Percentiles rank a stretch among this genome's conserved stretches.
Conservation (phyloP, 1,139 yeast species). For the Pichia sp. region DNA sequence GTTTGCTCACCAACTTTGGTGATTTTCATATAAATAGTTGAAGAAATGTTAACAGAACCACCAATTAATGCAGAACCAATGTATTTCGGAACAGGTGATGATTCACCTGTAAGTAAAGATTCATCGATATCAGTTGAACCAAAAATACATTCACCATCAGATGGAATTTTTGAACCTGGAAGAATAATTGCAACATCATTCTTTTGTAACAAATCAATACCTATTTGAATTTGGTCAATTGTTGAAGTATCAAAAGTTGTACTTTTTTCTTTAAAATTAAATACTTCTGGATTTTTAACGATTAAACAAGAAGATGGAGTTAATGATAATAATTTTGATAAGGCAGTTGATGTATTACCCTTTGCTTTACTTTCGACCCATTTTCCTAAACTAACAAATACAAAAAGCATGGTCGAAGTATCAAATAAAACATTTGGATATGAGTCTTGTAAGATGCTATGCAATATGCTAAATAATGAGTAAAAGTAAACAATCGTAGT, state of each 20-base stretch:
- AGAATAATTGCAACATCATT: conserved; percentile 70
- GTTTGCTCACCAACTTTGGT: conserved; percentile 74
- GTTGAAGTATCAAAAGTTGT: conserved; percentile 14
- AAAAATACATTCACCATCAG: conserved; percentile 74
- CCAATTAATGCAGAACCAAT: conserved; percentile 68
- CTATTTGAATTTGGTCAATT: conserved; percentile 34
- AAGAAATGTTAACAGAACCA: conserved; percentile 84
- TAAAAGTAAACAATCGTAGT: conserved; percentile 74
- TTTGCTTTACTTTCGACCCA: conserved; percentile 89
- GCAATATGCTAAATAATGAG: conserved; percentile 55
- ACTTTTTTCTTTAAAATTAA: conserved; percentile 7
- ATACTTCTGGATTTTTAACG: conserved; percentile 36
- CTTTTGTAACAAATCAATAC: conserved; percentile 70
- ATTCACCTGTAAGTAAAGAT: conserved; percentile 85
- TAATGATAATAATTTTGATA: conserved; percentile 70
- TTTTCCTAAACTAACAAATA: conserved; percentile 83
- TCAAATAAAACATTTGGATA: conserved; percentile 80
- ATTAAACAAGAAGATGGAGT: conserved; percentile 76
- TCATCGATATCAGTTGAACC: conserved; percentile 87
- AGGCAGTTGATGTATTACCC: conserved; percentile 86
- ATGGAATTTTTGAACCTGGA: conserved; percentile 87
- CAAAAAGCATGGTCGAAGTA: conserved; percentile 76
- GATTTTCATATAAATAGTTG: conserved; percentile 63
- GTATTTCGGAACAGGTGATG: conserved; percentile 61
- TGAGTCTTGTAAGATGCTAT: conserved; percentile 31